These are phyloP conservation scores for Phytophthora brassicae DNA, from an alignment of 352 stramenopile genomes.

Conservation along the genomic window DNA sequence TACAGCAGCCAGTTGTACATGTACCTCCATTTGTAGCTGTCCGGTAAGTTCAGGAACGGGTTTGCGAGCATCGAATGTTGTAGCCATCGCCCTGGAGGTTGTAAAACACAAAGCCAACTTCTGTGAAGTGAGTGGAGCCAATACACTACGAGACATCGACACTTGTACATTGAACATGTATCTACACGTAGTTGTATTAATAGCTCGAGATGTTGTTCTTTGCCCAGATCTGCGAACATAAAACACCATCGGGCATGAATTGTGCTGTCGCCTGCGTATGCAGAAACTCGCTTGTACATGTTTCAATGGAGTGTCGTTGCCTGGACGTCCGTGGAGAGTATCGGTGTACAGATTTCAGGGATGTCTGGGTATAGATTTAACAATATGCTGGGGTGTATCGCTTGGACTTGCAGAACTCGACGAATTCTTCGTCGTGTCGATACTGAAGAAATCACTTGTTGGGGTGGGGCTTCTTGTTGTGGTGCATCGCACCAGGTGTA, in stretches of 20 bases:
- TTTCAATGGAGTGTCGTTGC: background rate
- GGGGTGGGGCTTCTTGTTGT: too few species aligned
- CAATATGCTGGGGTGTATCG: too few species aligned
- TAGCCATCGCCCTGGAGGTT: slow-evolving; percentile 33
- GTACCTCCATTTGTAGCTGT: slow-evolving; percentile 5
- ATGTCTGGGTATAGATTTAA: slow-evolving; percentile 35
- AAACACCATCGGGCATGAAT: slow-evolving; percentile 29
- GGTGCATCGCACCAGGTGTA: too few species aligned
- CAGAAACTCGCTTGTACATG: slow-evolving; percentile 24
- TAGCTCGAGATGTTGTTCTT: slow-evolving; percentile 25
- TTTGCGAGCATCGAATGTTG: slow-evolving; percentile 20
- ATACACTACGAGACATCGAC: slow-evolving; percentile 1
- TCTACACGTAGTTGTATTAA: too few species aligned
- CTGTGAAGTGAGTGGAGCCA: slow-evolving; percentile 23
- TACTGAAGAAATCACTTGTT: too few species aligned
- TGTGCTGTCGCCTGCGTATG: slow-evolving; percentile 19
- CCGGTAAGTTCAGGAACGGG: slow-evolving; percentile 25
- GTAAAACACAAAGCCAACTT: slow-evolving; percentile 39
- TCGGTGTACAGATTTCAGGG: slow-evolving; percentile 17
- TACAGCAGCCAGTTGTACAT: too few species aligned
- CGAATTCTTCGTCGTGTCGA: too few species aligned
- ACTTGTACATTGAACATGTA: slow-evolving; percentile 29
- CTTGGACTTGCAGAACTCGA: too few species aligned
- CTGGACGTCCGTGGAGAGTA: slow-evolving; percentile 21
- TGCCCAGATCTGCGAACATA: slow-evolving; percentile 27